Base-by-base conservation (phyloP, 331 rosid genomes). In the Cydonia oblonga region DNA sequence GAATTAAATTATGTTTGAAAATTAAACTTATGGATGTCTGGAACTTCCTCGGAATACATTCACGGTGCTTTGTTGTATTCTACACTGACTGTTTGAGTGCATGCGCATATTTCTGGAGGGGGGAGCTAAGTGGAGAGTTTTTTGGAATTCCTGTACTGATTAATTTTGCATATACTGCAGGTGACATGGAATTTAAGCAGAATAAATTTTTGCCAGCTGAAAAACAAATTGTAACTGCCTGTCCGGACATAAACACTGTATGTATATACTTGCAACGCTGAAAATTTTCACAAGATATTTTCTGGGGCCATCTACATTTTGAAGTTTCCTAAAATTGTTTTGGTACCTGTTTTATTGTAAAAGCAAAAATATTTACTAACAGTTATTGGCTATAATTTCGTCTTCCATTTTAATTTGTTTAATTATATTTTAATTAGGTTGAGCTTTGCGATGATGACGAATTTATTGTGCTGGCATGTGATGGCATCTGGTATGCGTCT, bases 111-210 rank as follows among this genome's bases (percentile, higher is more conserved):
- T 24, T 49, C 32, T 62, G 24, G 42, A 51, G 59, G 42, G 53
- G 54, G 59, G 35, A 65, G 24, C 22, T 25, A 38, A 75, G 64
- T 6, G 38, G 68, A 65, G 42, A 28, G 68, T 68, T 35, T 75
- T 80, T 6, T 66, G 32, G 70, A 64, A 62, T 80, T 68, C 70
- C 64, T 71, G 32, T 44, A 54, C 66, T 74, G 42, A 61, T 73
- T 59, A 23, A 9, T 74, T 78, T 75, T 75, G 68, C 71, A 73
- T 75, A 72, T 69, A 57, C 72, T 72, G 82, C 86, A 93, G 98
- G 98, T 78, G 98, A 93, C 87, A 89, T 81, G 90, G 98, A 93
- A 80, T 93, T 91, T 82, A 91, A 93, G 82, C 97, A 87, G 86
- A 93, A 91, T 70, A 93, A 86, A 58, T 87, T 75, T 84, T 88